phyloP scores from a whole-genome alignment of 106 monocot genomes.

The Dendrobium nobile region DNA sequence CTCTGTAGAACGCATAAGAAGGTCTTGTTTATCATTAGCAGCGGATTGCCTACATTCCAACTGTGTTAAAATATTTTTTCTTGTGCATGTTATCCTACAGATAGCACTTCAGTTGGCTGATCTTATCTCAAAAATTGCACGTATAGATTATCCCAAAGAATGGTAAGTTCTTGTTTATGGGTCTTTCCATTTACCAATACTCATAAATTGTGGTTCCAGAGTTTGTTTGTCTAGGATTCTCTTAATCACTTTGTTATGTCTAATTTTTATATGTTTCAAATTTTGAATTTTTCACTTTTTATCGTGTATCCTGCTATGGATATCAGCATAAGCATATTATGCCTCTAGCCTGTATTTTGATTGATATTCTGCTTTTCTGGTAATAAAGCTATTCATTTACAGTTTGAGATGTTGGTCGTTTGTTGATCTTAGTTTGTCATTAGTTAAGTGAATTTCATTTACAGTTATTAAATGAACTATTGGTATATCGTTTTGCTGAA shows the following conservation, averaged over 20 bases:
- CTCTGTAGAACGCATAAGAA: not conserved
- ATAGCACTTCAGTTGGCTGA: slow-evolving; percentile 84
- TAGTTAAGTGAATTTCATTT: not conserved
- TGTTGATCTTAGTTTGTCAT: not conserved
- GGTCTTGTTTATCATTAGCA: not conserved
- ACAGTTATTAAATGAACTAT: too few relatives aligned
- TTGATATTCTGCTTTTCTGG: not conserved
- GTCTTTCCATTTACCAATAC: not conserved
- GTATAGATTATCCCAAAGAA: slow-evolving; percentile 96
- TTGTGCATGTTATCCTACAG: slow-evolving; percentile 28
- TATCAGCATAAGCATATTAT: not conserved
- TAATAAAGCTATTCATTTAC: not conserved
- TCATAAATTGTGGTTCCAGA: not conserved
- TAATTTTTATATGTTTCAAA: not conserved
- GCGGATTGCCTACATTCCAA: not conserved
- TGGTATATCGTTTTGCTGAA: too few relatives aligned
- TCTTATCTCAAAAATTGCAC: slow-evolving; percentile 91
- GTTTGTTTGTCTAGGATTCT: not conserved
- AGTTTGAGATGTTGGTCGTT: not conserved
- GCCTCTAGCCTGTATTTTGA: not conserved
- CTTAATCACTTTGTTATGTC: not conserved
- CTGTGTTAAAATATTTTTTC: not conserved
- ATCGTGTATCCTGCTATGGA: not conserved
- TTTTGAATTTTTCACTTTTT: not conserved
- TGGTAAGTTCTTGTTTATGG: slow-evolving; percentile 39